Evolutionary conservation across 1,284 basidiomycete species (phyloP).

Genomic region (Phellinidium pouzarii): DNA sequence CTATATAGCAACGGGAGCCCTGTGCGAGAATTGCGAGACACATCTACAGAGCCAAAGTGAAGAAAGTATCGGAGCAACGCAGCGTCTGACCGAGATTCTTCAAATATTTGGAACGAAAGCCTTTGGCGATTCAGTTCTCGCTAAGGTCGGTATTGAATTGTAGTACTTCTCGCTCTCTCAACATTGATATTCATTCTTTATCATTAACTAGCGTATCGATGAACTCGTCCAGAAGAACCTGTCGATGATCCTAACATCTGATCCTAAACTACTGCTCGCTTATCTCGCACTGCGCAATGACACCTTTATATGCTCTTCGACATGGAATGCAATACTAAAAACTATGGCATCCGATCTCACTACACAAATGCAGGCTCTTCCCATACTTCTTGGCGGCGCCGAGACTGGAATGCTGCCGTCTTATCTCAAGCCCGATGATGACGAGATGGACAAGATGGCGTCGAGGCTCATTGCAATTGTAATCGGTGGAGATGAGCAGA

Average conservation of each 20-base stretch:
- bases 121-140: background rate
- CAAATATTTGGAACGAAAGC: background rate
- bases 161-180: background rate
- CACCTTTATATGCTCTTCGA: constrained; percentile 26
- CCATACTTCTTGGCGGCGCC: constrained; percentile 35
- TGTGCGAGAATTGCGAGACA: background rate
- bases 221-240: constrained; percentile 33
- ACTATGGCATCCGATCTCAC: constrained; percentile 30
- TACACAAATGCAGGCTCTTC: constrained; percentile 25
- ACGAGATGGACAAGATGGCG: constrained; percentile 36
- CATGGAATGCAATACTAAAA: constrained; percentile 42
- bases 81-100: background rate
- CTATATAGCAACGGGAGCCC: background rate
- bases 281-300: constrained; percentile 41
- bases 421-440: constrained; percentile 34
- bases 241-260: constrained; percentile 31
- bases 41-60: background rate
- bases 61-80: background rate
- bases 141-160: background rate
- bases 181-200: background rate
- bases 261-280: constrained; percentile 37
- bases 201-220: constrained; percentile 38
- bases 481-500: constrained; percentile 13
- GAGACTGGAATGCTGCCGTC: constrained; percentile 31
- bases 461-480: constrained; percentile 29